Percentiles rank a stretch among this genome's conserved stretches.
These are phyloP conservation scores for Heterobasidion irregulare DNA, from an alignment of 1,284 basidiomycete genomes.

Conservation along the genomic window DNA sequence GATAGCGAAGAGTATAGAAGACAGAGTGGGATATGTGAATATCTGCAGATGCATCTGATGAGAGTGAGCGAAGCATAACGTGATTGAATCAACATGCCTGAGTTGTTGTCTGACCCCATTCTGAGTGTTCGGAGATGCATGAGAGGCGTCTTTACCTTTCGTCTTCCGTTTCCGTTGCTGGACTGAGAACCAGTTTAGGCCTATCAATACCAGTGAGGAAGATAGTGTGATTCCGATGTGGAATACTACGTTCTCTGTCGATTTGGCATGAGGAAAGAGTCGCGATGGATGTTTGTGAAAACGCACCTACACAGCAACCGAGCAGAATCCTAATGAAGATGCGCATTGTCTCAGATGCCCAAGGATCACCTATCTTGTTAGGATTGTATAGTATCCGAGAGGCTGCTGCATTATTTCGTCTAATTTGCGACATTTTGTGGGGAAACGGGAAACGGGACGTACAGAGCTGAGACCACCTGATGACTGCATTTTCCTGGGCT, in stretches of 20 bases:
- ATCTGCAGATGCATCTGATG: slow-evolving; percentile 29
- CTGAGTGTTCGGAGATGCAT: slow-evolving; percentile 1
- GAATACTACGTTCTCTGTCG: slow-evolving; percentile 62
- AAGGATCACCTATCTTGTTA: slow-evolving; percentile 8
- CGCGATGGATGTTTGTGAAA: background rate
- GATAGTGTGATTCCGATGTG: slow-evolving; percentile 56
- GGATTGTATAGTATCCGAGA: background rate
- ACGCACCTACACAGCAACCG: slow-evolving; percentile 53
- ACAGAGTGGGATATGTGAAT: slow-evolving; percentile 70
- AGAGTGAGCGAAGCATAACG: background rate
- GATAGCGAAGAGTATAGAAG: slow-evolving; percentile 83
- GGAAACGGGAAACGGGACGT: slow-evolving; percentile 10
- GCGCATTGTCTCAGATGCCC: slow-evolving; percentile 30
- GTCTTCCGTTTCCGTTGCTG: slow-evolving; percentile 1
- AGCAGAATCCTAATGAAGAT: slow-evolving; percentile 49
- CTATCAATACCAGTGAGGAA: slow-evolving; percentile 40
- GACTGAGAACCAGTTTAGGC: slow-evolving; percentile 26
- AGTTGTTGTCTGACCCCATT: slow-evolving; percentile 60
- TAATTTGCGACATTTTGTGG: background rate
- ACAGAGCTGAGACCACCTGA: slow-evolving; percentile 70
- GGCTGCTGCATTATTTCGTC: background rate
- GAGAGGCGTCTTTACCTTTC: slow-evolving; percentile 6
- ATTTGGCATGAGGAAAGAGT: background rate
- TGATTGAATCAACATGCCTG: slow-evolving; percentile 26
- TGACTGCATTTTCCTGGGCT: slow-evolving; percentile 35